Evolutionary conservation across 192 early-diverging fungal genomes (phyloP).

Genomic region (Oehlia diaphana): DNA sequence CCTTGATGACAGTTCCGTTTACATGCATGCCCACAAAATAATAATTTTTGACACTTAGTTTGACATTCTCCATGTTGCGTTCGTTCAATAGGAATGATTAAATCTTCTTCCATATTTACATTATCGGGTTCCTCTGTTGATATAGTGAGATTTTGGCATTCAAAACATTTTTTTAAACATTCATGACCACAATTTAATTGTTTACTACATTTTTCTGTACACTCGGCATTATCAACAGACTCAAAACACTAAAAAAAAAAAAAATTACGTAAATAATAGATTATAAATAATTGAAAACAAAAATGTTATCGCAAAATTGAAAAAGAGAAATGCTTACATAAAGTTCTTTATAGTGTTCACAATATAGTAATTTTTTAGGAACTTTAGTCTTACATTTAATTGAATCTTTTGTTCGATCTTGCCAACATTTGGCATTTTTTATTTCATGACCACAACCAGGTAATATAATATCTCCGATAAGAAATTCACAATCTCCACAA

Average conservation of each 20-base stretch:
- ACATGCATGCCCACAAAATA: slow-evolving; percentile 42
- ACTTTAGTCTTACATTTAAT: slow-evolving; percentile 31
- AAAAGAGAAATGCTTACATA: neutral
- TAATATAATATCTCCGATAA: neutral
- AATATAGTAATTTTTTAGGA: slow-evolving; percentile 30
- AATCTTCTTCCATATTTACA: too few species aligned
- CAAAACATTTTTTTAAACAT: slow-evolving; percentile 40
- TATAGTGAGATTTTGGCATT: slow-evolving; percentile 33
- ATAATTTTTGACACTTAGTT: neutral
- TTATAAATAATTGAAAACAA: too few species aligned
- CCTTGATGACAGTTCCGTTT: neutral
- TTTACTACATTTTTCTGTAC: slow-evolving; percentile 33
- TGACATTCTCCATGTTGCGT: slow-evolving; percentile 30
- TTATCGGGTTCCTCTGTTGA: neutral
- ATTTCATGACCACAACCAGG: neutral
- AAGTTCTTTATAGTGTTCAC: slow-evolving; percentile 41
- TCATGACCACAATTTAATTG: slow-evolving; percentile 39
- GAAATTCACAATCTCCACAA: neutral
- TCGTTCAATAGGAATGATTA: neutral
- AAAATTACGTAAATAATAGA: neutral
- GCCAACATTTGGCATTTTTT: neutral
- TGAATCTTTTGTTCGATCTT: neutral
- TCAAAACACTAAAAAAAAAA: slow-evolving; percentile 32
- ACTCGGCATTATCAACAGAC: slow-evolving; percentile 9
- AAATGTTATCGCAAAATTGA: too few species aligned